Evolutionary conservation across 345 rosid species (phyloP).

Genomic region (Bruguiera gymnorhiza): DNA sequence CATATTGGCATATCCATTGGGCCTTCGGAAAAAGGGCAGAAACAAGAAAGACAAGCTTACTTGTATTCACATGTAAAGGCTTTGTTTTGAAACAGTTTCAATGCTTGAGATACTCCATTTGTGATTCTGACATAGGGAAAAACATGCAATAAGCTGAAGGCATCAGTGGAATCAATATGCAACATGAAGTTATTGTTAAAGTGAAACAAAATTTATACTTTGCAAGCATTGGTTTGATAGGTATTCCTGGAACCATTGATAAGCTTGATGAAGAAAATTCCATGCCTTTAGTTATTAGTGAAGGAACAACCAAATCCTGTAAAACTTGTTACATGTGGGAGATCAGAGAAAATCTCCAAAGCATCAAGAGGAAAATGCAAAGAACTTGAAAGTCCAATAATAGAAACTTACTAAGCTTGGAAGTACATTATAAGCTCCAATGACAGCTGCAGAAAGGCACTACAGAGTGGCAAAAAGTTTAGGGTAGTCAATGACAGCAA

Average conservation of each 20-base stretch:
- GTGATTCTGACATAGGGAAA: slow-evolving; percentile 51
- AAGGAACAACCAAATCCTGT: slow-evolving; percentile 77
- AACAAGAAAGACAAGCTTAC: slow-evolving; percentile 39
- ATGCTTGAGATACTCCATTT: slow-evolving; percentile 58
- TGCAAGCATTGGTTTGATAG: slow-evolving; percentile 95
- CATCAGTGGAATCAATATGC: slow-evolving; percentile 10
- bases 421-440: slow-evolving; percentile 77
- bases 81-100: slow-evolving; percentile 56
- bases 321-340: slow-evolving; percentile 12
- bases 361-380: neutral
- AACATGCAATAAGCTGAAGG: slow-evolving; percentile 12
- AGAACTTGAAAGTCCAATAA: slow-evolving; percentile 1
- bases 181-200: slow-evolving; percentile 5
- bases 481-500: neutral
- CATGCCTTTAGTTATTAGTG: slow-evolving; percentile 58
- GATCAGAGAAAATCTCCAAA: neutral
- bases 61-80: slow-evolving; percentile 88
- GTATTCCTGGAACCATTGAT: slow-evolving; percentile 80
- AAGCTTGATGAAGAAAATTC: slow-evolving; percentile 64
- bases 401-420: slow-evolving; percentile 66
- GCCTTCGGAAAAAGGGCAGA: neutral
- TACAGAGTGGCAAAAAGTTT: slow-evolving; percentile 26
- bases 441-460: slow-evolving; percentile 64
- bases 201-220: slow-evolving; percentile 40
- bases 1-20: neutral